Base-by-base conservation (phyloP, 345 rosid genomes). In the Lenwebbia sp. region DNA sequence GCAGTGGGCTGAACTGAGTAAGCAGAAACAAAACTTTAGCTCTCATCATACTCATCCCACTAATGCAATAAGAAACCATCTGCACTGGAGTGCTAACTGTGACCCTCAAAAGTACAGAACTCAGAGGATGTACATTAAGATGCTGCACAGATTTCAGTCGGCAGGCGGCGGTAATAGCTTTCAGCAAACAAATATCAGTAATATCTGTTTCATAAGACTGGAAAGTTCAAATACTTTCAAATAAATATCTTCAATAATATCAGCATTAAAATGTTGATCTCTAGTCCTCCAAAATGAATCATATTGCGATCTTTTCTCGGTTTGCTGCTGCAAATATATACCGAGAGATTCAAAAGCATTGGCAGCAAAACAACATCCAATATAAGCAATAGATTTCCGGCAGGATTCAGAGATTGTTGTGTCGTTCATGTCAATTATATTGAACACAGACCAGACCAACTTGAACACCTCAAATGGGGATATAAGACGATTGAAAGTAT, bases 391-490 rank as follows among this genome's bases (percentile, higher is more conserved):
- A 85, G 89, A 47, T 54, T 85, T 62, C 84, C 82, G 49, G 82
- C 87, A 82, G 70, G 90, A 87, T 83, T 90, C 88, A 57, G 87
- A 84, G 86, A 84, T 82, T 37, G 84, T 54, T 58, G 75, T 74
- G 47, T 88, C 88, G 82, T 89, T 88, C 88, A 19, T 83, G 40
- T 91, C 85, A 88, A 92, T 78, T 86, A 86, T 92, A 89, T 88
- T 86, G 83, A 97, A 91, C 86, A 95, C 87, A 92, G 91, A 95
- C 85, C 87, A 88, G 55, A 87, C 95, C 81, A 94, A 86, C 83
- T 93, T 86, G 88, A 97, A 92, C 86, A 96, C 93, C 87, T 94
- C 88, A 81, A 94, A 90, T n/a, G 99, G 99, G 65, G 98, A 93
- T 70, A 93, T 86, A 87, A 90, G 92, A 81, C 87, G 89, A 87